Conservation (phyloP, 495 filamentous ascomycete species). For the Stereocaulon alpinum region DNA sequence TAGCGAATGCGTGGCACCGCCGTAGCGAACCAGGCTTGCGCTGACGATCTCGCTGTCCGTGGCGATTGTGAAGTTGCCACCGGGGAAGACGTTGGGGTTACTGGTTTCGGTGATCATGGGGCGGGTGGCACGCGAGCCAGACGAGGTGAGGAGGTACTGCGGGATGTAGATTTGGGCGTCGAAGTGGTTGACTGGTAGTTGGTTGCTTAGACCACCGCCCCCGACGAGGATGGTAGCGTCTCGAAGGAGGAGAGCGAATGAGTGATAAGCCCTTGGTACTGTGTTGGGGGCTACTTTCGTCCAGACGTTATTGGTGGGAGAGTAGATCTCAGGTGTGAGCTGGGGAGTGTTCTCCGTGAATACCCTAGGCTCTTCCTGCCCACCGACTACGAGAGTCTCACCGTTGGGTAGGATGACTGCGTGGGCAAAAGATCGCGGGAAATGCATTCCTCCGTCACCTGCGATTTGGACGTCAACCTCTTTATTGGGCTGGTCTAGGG, state of each 20-base stretch:
- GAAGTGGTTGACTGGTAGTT: slow-evolving; percentile 35
- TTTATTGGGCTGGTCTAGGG: no score
- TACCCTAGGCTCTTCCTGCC: slow-evolving; percentile 20
- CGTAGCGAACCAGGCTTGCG: slow-evolving; percentile 31
- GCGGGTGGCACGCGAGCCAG: slow-evolving; percentile 29
- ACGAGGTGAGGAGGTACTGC: slow-evolving; percentile 34
- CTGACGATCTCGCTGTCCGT: slow-evolving; percentile 23
- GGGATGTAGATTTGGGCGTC: slow-evolving; percentile 41
- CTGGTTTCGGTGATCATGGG: slow-evolving; percentile 28
- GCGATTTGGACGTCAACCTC: no score
- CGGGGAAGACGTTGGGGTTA: slow-evolving; percentile 20
- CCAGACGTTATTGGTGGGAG: neutral
- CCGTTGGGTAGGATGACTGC: slow-evolving; percentile 19
- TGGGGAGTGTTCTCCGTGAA: slow-evolving; percentile 30
- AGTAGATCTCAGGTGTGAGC: slow-evolving; percentile 11
- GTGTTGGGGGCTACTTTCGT: slow-evolving; percentile 24
- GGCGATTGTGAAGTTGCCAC: slow-evolving; percentile 28
- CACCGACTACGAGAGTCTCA: slow-evolving; percentile 17
- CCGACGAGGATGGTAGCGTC: slow-evolving; percentile 18
- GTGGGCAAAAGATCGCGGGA: no score
- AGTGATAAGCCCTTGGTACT: slow-evolving; percentile 18
- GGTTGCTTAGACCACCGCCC: slow-evolving; percentile 23
- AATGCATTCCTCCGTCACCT: no score
- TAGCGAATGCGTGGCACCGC: slow-evolving; percentile 36
- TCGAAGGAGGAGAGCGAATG: slow-evolving; percentile 11